These are phyloP conservation scores for Effrenium voratum DNA, from an alignment of 73 alveolate species.

Conservation along the genomic window DNA sequence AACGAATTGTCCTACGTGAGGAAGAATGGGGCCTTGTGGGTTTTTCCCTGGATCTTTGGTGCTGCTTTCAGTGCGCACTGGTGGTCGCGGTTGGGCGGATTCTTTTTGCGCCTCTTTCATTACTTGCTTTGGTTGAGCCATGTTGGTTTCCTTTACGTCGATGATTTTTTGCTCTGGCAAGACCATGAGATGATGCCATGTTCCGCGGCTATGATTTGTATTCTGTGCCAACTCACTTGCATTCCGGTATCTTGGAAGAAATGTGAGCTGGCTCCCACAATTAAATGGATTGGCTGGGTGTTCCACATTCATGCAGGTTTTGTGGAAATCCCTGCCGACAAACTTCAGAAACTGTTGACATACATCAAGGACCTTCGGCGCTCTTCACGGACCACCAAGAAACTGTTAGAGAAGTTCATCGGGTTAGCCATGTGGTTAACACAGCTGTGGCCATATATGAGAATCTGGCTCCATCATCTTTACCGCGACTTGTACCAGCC, in stretches of 20 bases:
- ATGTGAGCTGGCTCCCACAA: not conserved
- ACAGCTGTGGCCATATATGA: not conserved
- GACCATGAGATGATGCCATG: not conserved
- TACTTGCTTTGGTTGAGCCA: not conserved
- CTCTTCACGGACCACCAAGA: not conserved
- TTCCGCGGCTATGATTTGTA: not conserved
- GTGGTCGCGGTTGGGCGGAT: not conserved
- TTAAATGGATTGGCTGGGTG: constrained; percentile 4
- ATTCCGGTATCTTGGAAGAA: constrained; percentile 6
- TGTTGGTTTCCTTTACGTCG: not conserved
- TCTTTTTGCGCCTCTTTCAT: not conserved
- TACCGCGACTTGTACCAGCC: not conserved
- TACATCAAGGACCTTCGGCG: not conserved
- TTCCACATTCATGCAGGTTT: not conserved
- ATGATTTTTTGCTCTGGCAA: not conserved
- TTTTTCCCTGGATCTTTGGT: not conserved
- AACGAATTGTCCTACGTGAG: not conserved
- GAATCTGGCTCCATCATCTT: not conserved
- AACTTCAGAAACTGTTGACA: not conserved
- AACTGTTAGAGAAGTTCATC: not conserved
- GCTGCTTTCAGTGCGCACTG: not conserved
- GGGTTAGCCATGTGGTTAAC: not conserved
- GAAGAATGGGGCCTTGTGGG: not conserved
- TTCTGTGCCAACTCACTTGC: not conserved
- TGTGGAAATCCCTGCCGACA: not conserved